Percentiles rank a stretch among this genome's conserved stretches.
Evolutionary conservation across 108 stramenopile species (phyloP).

Genomic region (Stephanodiscus minutulus): DNA sequence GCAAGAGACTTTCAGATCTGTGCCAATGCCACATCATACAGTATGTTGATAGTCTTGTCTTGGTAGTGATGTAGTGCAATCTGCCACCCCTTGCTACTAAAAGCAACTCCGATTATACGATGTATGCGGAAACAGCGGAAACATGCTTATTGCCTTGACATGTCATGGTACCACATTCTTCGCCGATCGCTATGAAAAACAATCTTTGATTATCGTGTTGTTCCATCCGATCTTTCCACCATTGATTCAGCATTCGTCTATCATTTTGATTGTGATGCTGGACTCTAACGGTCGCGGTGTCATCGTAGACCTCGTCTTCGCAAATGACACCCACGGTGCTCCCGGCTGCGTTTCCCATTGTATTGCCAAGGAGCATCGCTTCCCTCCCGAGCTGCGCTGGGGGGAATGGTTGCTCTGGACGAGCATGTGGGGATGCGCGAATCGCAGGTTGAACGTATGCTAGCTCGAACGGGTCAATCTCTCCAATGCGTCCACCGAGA

Average conservation of each 20-base stretch:
- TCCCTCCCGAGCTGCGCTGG: slow-evolving; percentile 82
- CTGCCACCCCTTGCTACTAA: no score
- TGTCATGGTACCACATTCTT: slow-evolving; percentile 78
- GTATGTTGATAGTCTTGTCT: no score
- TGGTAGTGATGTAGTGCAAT: no score
- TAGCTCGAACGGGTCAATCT: slow-evolving; percentile 76
- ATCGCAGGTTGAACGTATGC: slow-evolving; percentile 86
- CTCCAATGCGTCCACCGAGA: slow-evolving; percentile 61
- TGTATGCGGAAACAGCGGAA: neutral
- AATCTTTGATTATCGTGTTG: slow-evolving; percentile 65
- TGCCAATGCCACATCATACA: no score
- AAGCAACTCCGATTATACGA: neutral
- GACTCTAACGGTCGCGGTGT: slow-evolving; percentile 74
- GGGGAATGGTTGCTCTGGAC: slow-evolving; percentile 89
- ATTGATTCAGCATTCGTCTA: slow-evolving; percentile 67
- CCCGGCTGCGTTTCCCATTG: slow-evolving; percentile 7
- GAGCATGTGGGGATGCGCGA: slow-evolving; percentile 75
- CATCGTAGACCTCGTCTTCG: slow-evolving; percentile 61
- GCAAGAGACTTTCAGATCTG: no score
- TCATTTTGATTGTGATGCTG: slow-evolving; percentile 78
- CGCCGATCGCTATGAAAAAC: slow-evolving; percentile 71
- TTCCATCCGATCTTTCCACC: slow-evolving; percentile 85
- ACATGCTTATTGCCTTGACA: neutral
- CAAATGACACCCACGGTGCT: slow-evolving; percentile 44
- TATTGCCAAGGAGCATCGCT: slow-evolving; percentile 48